Evolutionary conservation across 2,329 filamentous ascomycete genomes (phyloP).

Genomic region (Scortechinia acanthostroma): DNA sequence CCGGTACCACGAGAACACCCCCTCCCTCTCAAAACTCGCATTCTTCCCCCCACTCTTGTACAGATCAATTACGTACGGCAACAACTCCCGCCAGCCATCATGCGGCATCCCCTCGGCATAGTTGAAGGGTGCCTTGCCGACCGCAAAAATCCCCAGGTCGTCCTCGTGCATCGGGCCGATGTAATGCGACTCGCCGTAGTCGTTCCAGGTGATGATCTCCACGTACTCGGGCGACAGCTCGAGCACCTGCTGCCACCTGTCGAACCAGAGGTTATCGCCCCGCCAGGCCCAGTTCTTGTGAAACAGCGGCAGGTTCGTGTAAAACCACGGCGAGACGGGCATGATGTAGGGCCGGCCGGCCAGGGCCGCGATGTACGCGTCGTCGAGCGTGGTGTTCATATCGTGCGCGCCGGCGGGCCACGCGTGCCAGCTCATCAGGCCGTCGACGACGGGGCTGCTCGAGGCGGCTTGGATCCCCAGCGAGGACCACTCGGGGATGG

Average conservation of each 20-base stretch:
- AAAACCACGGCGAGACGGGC: slow-evolving; percentile 52
- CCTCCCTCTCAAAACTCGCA: slow-evolving; percentile 17
- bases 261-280: slow-evolving; percentile 50
- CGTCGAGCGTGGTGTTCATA: slow-evolving; percentile 17
- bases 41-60: slow-evolving; percentile 38
- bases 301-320: slow-evolving; percentile 45
- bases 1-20: slow-evolving; percentile 22
- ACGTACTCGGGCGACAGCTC: slow-evolving; percentile 34
- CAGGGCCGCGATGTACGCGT: slow-evolving; percentile 20
- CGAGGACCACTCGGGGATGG: slow-evolving; percentile 37
- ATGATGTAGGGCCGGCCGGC: slow-evolving; percentile 37
- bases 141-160: slow-evolving; percentile 29
- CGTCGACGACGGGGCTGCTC: slow-evolving; percentile 23
- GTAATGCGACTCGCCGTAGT: slow-evolving; percentile 10
- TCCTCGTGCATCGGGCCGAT: slow-evolving; percentile 34
- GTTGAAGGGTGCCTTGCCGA: slow-evolving; percentile 28
- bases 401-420: slow-evolving; percentile 33
- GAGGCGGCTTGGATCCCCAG: slow-evolving; percentile 14
- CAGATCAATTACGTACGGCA: slow-evolving; percentile 38
- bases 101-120: slow-evolving; percentile 40
- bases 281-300: slow-evolving; percentile 57
- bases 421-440: slow-evolving; percentile 34
- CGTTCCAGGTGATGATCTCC: slow-evolving; percentile 19
- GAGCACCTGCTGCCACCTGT: slow-evolving; percentile 45
- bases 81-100: slow-evolving; percentile 34